Conservation (phyloP, 345 rosid genomes). For the Erucastrum elatum region DNA sequence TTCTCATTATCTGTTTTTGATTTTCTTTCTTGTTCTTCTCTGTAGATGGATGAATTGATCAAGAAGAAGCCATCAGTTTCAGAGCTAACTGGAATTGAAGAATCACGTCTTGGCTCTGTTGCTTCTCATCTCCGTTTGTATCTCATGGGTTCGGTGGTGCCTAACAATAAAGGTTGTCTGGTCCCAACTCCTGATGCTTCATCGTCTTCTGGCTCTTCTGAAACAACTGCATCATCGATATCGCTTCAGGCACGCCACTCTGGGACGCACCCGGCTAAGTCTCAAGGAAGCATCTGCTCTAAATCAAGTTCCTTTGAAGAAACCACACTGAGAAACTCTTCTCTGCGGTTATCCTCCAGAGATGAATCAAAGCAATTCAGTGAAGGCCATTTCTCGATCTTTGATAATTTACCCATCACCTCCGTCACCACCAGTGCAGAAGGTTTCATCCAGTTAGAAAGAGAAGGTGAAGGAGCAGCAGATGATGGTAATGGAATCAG, state of each 20-base stretch:
- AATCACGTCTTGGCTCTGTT: constrained; percentile 82
- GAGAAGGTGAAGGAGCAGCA: constrained; percentile 46
- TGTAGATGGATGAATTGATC: constrained; percentile 83
- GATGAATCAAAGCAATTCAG: constrained; percentile 68
- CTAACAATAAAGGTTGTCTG: constrained; percentile 37
- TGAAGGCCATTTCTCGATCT: constrained; percentile 55
- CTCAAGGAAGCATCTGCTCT: constrained; percentile 80
- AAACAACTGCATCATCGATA: constrained; percentile 40
- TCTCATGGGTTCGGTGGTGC: constrained; percentile 63
- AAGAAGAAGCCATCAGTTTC: constrained; percentile 83
- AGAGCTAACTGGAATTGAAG: constrained; percentile 86
- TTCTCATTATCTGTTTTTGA: background rate
- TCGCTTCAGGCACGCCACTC: constrained; percentile 51
- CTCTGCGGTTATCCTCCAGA: constrained; percentile 51
- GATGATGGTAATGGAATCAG: constrained; percentile 20
- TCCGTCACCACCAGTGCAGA: constrained; percentile 33
- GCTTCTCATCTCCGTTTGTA: constrained; percentile 78
- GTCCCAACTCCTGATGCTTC: constrained; percentile 29
- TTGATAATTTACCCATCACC: constrained; percentile 44
- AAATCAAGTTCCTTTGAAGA: constrained; percentile 82
- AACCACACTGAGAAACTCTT: constrained; percentile 52
- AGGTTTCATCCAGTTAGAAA: no score
- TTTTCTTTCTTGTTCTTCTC: background rate
- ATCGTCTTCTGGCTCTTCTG: constrained; percentile 19
- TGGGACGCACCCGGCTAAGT: constrained; percentile 49